Conservation (phyloP, 192 early-diverging fungal species). For the Umbelopsis sp. region DNA sequence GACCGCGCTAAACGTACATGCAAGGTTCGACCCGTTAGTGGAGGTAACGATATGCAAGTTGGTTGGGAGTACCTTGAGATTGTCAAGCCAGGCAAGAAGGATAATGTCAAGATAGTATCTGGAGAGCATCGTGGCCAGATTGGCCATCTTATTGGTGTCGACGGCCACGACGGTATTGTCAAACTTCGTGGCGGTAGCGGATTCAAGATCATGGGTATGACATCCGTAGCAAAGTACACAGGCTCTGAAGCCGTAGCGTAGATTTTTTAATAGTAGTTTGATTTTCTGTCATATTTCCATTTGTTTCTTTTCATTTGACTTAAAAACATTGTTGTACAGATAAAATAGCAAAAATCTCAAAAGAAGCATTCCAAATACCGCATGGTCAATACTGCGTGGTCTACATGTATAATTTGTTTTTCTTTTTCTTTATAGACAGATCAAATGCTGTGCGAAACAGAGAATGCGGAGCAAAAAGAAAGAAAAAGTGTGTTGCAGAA, state of each 20-base stretch:
- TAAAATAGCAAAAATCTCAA: too few relatives aligned
- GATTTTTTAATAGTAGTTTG: not conserved
- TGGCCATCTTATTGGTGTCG: conserved; percentile 71
- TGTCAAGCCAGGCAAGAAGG: conserved; percentile 68
- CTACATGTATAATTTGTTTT: too few relatives aligned
- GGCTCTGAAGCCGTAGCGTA: conserved; percentile 35
- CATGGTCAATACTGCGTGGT: too few relatives aligned
- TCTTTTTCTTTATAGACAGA: too few relatives aligned
- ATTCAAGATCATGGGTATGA: conserved; percentile 61
- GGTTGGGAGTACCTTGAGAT: conserved; percentile 49
- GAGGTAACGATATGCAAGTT: conserved; percentile 32
- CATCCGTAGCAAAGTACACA: conserved; percentile 54
- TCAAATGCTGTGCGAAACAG: too few relatives aligned
- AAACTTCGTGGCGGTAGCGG: conserved; percentile 57
- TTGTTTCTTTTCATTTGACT: too few relatives aligned
- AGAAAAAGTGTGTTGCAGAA: not conserved
- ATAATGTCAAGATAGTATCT: conserved; percentile 71
- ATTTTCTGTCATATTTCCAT: too few relatives aligned
- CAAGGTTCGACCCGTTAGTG: conserved; percentile 44
- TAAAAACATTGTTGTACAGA: too few relatives aligned
- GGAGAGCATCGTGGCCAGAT: conserved; percentile 60
- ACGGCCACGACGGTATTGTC: conserved; percentile 77
- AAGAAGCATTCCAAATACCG: too few relatives aligned
- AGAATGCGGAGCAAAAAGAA: not conserved
- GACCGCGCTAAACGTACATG: conserved; percentile 51